Evolutionary conservation across 768 basidiomycete genomes (phyloP).

Genomic region (Mycena epipterygia): DNA sequence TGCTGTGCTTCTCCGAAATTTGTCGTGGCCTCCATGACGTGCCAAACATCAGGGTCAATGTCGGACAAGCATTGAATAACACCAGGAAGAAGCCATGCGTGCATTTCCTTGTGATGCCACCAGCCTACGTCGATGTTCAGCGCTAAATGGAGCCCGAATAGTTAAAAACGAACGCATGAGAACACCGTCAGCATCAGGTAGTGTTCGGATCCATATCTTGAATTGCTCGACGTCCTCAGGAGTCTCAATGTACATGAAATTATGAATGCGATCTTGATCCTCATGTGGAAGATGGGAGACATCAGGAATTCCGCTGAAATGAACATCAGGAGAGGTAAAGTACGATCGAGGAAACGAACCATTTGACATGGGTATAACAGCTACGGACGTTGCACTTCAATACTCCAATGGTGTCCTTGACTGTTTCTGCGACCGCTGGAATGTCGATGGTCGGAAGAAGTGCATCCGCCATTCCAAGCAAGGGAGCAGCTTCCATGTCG

Average conservation of each 20-base stretch:
- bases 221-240: constrained; percentile 4
- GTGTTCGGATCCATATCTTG: constrained; percentile 1
- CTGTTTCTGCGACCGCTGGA: constrained; percentile 1
- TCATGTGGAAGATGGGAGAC: constrained; percentile 2
- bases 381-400: not conserved
- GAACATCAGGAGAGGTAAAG: constrained; percentile 6
- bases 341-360: not conserved
- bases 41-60: too few species aligned
- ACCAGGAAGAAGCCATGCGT: too few species aligned
- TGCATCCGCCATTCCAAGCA: constrained; percentile 15
- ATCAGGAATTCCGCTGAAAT: constrained; percentile 10
- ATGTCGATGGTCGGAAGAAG: constrained; percentile 4
- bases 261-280: constrained; percentile 1
- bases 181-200: not conserved
- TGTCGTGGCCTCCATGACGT: too few species aligned
- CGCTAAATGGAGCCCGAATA: too few species aligned
- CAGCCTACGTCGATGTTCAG: too few species aligned
- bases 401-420: not conserved
- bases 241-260: constrained; percentile 7
- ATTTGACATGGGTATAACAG: constrained; percentile 1
- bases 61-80: too few species aligned
- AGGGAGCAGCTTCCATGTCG: constrained; percentile 27
- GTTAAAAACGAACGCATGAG: not conserved
- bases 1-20: too few species aligned
- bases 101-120: too few species aligned